Conservation (phyloP, 2,329 filamentous ascomycete genomes). For the Plectosphaerella plurivora region DNA sequence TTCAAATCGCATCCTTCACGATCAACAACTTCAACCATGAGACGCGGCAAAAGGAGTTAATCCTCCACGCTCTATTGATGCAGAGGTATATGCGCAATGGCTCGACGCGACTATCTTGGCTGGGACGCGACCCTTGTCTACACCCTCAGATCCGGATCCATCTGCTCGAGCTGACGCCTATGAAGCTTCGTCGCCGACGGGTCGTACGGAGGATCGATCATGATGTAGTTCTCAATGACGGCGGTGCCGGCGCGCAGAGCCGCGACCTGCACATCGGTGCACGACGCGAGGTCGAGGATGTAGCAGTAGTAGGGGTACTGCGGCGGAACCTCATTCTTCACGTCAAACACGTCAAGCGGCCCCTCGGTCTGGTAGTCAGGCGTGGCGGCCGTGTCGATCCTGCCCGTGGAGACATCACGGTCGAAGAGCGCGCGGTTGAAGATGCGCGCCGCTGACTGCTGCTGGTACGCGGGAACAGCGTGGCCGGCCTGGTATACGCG, state of each 20-base stretch:
- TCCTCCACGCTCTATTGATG: no score
- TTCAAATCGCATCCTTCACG: no score
- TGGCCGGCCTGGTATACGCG: conserved; percentile 56
- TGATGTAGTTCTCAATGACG: conserved; percentile 10
- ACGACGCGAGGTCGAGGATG: conserved; percentile 14
- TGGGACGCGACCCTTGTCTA: neutral
- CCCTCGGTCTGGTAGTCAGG: conserved; percentile 13
- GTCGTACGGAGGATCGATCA: conserved; percentile 7
- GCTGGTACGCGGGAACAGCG: conserved; percentile 48
- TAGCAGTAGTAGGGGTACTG: conserved; percentile 19
- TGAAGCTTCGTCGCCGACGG: neutral
- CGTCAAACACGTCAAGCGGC: conserved; percentile 11
- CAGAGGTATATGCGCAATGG: no score
- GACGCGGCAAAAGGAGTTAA: no score
- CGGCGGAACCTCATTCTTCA: conserved; percentile 13
- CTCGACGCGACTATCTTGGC: no score
- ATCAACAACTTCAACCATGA: no score
- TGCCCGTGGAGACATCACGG: conserved; percentile 15
- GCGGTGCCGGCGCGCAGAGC: conserved; percentile 8
- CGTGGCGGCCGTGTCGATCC: conserved; percentile 11
- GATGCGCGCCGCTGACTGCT: conserved; percentile 37
- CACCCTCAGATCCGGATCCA: neutral
- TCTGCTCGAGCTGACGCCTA: neutral
- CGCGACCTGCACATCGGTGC: conserved; percentile 14
- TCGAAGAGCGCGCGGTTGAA: conserved; percentile 39